Evolutionary conservation across 1,284 basidiomycete genomes (phyloP), one percentile per base, ranked within the genome.

Genomic region (Apiotrichum domesticum): DNA sequence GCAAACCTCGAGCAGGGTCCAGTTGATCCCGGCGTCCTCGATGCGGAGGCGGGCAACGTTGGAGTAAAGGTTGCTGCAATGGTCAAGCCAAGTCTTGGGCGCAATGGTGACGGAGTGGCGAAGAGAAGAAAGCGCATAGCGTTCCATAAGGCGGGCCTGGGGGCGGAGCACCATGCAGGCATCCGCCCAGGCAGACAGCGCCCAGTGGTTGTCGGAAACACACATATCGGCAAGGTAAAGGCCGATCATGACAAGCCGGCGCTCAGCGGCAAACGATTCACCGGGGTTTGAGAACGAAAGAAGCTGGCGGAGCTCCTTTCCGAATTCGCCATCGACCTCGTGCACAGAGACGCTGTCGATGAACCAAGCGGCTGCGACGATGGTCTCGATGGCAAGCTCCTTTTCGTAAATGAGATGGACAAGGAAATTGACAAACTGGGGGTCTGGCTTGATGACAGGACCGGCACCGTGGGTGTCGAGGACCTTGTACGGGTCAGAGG

Each of bases 361-460:
- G 37, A 56, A 62, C 54, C 55, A 58, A 4, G 49, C 57, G 6
- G 60, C 60, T 1, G 56, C 56, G 7, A 62, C 35, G 49, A 62
- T 45, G 2, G 44, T 49, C 49, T 62, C 60, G 29, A 55, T 55
- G 1, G 56, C 29, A 42, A 52, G 44, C 37, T 51, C 41, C 32
- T 53, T 43, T 3, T 46, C 44, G 47, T 51, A 39, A 39, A 62
- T 35, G 52, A 62, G 41, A 14, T 56, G 43, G 37, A 42, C 50
- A 39, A 62, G 44, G 41, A 56, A 45, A 15, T 49, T 35, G 43
- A 46, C 54, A 49, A 58, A 49, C 42, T 51, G 29, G 42, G 49
- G 3, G 51, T 50, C 32, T 45, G 54, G 52, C n/a, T 43, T 35
- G 46, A 59, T 51, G 15, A 35, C 49, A 29, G 35, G 32, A 4